Evolutionary conservation across 805 yeast species (phyloP), one percentile per base, ranked within the genome.

Genomic region (Starmerella vaccinii): DNA sequence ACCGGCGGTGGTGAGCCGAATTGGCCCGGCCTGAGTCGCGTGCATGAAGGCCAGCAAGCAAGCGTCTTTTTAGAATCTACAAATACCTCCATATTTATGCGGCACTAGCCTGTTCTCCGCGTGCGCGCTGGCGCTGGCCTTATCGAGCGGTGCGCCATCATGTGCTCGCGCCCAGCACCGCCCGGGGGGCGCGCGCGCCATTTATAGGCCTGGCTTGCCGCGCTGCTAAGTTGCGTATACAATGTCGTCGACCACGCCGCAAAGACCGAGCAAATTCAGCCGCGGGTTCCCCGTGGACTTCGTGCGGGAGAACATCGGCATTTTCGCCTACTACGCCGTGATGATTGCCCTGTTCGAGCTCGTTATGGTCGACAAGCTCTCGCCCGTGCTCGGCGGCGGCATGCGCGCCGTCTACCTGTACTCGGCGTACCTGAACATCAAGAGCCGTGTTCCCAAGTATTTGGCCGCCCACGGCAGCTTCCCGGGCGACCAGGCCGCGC

Each of bases 221-320:
- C 35, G 35, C 15, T 13, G 18, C n/a, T n/a, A n/a, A n/a, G n/a
- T n/a, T n/a, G 6, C 18, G 15, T n/a, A 16, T n/a, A n/a, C n/a
- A n/a, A 23, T 24, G 30, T n/a, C 43, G 30, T 23, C 43, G 10
- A 32, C 43, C 29, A 13, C 42, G 10, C 21, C 43, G 3, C 19
- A 15, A 18, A 34, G 41, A 30, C 48, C 43, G 33, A 44, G 38
- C n/a, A 21, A 38, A 39, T 51, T 42, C 47, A 48, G 52, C 43
- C 27, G 21, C 18, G 38, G 45, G 15, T 51, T 51, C 33, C 33
- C 40, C 10, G 19, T 26, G 19, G 9, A 18, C 24, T 43, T 51
- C 33, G 21, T 48, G 18, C 15, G 6, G 15, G 42, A 23, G 29
- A 19, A 41, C 13, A 23, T 19, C 2, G 37, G n/a, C 4, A 16